Conservation (phyloP, 78 protist species). For the Cavenderia fasciculata region DNA sequence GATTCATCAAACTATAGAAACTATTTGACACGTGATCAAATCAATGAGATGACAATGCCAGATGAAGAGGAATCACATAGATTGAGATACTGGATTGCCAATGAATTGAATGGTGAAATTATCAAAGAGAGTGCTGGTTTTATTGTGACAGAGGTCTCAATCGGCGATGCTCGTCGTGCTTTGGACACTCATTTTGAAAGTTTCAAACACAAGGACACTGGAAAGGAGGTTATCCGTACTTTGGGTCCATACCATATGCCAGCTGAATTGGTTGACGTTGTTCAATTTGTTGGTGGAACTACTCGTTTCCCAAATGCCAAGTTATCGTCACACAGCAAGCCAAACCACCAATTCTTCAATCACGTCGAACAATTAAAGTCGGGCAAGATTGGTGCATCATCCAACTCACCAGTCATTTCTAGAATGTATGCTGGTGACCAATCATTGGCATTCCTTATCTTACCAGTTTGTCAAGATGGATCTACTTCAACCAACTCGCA, state of each 20-base stretch:
- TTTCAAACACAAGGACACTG: background rate
- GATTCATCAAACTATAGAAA: conserved; percentile 28
- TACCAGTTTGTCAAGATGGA: conserved; percentile 18
- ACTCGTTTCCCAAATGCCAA: background rate
- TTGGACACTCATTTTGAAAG: background rate
- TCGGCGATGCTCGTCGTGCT: too few relatives aligned
- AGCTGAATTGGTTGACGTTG: background rate
- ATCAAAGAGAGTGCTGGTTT: background rate
- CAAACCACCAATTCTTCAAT: too few relatives aligned
- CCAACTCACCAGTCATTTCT: background rate
- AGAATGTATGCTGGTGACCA: conserved; percentile 16
- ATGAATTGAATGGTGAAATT: background rate
- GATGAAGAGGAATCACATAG: background rate
- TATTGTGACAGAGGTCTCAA: background rate
- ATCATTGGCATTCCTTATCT: background rate
- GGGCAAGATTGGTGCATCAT: background rate
- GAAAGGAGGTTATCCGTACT: background rate
- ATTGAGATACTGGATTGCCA: background rate
- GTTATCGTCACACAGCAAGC: background rate
- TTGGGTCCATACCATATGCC: background rate
- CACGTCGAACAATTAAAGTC: background rate
- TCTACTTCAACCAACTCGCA: background rate
- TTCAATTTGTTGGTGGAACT: background rate
- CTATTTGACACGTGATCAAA: conserved; percentile 13
- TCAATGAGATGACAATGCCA: conserved; percentile 31